phyloP scores from a whole-genome alignment of 2,329 filamentous ascomycete species.

The Pseudogymnoascus sp. region DNA sequence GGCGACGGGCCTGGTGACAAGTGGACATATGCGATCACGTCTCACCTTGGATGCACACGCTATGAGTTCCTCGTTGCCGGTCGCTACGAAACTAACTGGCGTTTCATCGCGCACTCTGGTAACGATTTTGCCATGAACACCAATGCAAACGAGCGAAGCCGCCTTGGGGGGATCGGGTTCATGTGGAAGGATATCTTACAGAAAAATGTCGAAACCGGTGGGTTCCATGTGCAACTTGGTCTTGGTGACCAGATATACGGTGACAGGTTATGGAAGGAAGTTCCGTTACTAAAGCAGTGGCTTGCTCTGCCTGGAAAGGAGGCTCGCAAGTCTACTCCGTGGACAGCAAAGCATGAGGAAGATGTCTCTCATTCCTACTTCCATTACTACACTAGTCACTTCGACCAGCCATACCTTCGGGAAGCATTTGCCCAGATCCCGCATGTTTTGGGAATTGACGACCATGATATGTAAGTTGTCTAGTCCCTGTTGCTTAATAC shows the following conservation, averaged over 20 bases:
- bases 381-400: conserved; percentile 97
- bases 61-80: conserved; percentile 96
- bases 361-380: conserved; percentile 96
- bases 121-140: conserved; percentile 92
- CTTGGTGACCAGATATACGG: conserved; percentile 93
- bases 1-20: conserved; percentile 70
- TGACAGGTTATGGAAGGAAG: conserved; percentile 92
- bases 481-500: neutral
- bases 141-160: conserved; percentile 74
- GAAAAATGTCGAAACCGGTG: conserved; percentile 92
- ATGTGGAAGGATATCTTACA: conserved; percentile 99
- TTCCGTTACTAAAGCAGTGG: conserved; percentile 91
- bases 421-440: conserved; percentile 98
- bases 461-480: conserved; percentile 86
- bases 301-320: conserved; percentile 88
- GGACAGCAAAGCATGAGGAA: conserved; percentile 92
- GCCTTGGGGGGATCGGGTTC: conserved; percentile 80
- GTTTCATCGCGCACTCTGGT: conserved; percentile 90
- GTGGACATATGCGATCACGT: conserved; percentile 98
- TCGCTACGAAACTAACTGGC: conserved; percentile 83
- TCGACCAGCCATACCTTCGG: conserved; percentile 88
- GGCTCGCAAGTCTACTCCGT: conserved; percentile 78
- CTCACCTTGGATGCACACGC: conserved; percentile 91
- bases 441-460: conserved; percentile 85
- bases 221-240: conserved; percentile 90